Conservation (phyloP, 805 yeast genomes). For the Saccharomycopsis microspora region DNA sequence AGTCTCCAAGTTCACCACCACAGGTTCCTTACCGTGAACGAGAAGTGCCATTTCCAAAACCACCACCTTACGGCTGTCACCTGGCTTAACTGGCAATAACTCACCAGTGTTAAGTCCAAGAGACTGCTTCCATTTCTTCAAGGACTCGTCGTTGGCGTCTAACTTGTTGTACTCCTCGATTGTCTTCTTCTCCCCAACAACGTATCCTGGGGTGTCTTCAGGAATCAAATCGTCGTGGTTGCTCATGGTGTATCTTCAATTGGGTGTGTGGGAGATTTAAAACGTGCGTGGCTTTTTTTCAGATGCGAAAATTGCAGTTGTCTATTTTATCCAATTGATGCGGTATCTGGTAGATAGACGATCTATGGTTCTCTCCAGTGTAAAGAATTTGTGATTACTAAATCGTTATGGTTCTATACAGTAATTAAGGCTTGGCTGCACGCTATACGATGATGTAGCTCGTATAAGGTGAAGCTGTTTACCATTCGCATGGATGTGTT, state of each 20-base stretch:
- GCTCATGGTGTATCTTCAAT: background rate
- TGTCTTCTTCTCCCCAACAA: constrained; percentile 47
- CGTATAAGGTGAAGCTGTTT: too few relatives aligned
- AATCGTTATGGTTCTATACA: too few relatives aligned
- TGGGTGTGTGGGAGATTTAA: too few relatives aligned
- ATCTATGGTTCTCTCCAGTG: too few relatives aligned
- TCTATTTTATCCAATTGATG: too few relatives aligned
- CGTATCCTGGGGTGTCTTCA: constrained; percentile 53
- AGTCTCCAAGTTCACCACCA: constrained; percentile 58
- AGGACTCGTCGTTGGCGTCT: constrained; percentile 84
- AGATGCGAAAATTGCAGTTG: too few relatives aligned
- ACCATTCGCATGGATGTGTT: too few relatives aligned
- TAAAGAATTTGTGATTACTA: too few relatives aligned
- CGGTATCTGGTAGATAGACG: too few relatives aligned
- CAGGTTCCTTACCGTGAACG: constrained; percentile 58
- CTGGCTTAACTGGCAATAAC: constrained; percentile 54
- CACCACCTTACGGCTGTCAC: constrained; percentile 70
- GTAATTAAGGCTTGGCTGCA: too few relatives aligned
- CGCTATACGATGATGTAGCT: too few relatives aligned
- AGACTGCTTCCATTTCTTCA: constrained; percentile 86
- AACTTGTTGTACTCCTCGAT: constrained; percentile 71
- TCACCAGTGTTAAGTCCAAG: constrained; percentile 58
- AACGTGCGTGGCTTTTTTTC: too few relatives aligned
- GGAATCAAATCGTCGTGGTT: constrained; percentile 45
- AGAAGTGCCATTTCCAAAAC: constrained; percentile 63